Percentiles rank a stretch among this genome's conserved stretches.
Evolutionary conservation across 2,329 filamentous ascomycete genomes (phyloP).

Genomic region (Penicillium sp.): DNA sequence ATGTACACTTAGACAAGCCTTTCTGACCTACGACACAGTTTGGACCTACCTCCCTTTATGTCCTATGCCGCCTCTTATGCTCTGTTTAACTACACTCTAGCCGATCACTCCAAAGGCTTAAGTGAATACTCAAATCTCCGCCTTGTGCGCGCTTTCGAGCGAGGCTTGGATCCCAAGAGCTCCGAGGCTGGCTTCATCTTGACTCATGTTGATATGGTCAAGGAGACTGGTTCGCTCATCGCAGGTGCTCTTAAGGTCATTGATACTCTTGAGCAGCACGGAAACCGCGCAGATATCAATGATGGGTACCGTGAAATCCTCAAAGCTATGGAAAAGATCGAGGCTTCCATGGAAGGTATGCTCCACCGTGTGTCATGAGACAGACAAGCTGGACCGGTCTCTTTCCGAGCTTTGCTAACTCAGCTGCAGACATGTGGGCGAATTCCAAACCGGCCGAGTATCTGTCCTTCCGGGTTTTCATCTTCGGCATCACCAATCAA

Average conservation of each 20-base stretch:
- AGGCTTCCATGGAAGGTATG: constrained; percentile 69
- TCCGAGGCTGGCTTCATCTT: constrained; percentile 96
- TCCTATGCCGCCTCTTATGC: constrained; percentile 65
- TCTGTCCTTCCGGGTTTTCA: constrained; percentile 88
- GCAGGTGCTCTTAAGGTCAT: constrained; percentile 65
- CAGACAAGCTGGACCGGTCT: neutral
- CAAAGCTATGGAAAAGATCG: constrained; percentile 61
- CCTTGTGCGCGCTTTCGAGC: constrained; percentile 84
- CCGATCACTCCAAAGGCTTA: constrained; percentile 49
- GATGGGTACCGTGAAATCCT: constrained; percentile 58
- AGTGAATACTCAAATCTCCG: constrained; percentile 61
- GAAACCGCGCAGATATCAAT: constrained; percentile 57
- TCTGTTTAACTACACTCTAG: constrained; percentile 59
- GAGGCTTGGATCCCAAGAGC: constrained; percentile 75
- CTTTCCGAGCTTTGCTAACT: constrained; percentile 1
- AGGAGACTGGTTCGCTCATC: constrained; percentile 72
- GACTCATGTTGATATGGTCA: constrained; percentile 93
- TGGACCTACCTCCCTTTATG: constrained; percentile 86
- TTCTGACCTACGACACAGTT: constrained; percentile 32
- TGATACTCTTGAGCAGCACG: constrained; percentile 46
- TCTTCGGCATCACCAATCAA: constrained; percentile 90
- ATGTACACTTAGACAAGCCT: neutral
- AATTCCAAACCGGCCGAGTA: constrained; percentile 80
- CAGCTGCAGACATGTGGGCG: constrained; percentile 67
- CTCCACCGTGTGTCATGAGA: constrained; percentile 3